Percentiles rank a stretch among this genome's conserved stretches.
Conservation (phyloP, 495 filamentous ascomycete species). For the Annulohypoxylon bovei region DNA sequence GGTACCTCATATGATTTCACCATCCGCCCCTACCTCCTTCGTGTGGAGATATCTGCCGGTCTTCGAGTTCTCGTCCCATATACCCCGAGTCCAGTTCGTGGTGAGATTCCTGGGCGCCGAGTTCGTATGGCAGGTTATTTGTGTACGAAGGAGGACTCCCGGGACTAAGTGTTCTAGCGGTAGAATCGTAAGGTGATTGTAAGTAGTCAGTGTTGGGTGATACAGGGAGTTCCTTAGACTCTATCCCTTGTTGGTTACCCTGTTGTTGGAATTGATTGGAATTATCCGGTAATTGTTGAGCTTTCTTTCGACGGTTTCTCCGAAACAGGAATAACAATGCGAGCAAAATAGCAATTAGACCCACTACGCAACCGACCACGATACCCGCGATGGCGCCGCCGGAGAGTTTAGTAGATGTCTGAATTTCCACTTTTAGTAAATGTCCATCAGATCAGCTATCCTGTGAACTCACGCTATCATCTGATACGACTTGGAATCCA, state of each 20-base stretch:
- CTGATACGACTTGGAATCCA: conserved; percentile 14
- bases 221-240: conserved; percentile 10
- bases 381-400: conserved; percentile 28
- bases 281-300: not conserved
- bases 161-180: not conserved
- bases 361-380: conserved; percentile 21
- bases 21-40: not conserved
- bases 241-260: not conserved
- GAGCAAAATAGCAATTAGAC: conserved; percentile 8
- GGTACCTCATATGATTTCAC: not conserved
- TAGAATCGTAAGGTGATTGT: conserved; percentile 7
- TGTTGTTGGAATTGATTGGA: not conserved
- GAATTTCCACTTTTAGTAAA: conserved; percentile 3
- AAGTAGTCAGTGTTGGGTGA: conserved; percentile 10
- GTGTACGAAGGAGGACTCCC: not conserved
- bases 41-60: not conserved
- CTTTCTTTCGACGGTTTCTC: conserved; percentile 21
- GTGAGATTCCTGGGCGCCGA: conserved; percentile 1
- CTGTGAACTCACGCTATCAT: conserved; percentile 11
- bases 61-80: conserved; percentile 21
- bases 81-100: conserved; percentile 28
- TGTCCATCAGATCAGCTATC: not conserved
- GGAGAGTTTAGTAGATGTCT: conserved; percentile 17
- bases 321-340: conserved; percentile 10
- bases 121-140: conserved; percentile 16